phyloP scores from a whole-genome alignment of 1,284 basidiomycete genomes.

The Cronartium quercuum region DNA sequence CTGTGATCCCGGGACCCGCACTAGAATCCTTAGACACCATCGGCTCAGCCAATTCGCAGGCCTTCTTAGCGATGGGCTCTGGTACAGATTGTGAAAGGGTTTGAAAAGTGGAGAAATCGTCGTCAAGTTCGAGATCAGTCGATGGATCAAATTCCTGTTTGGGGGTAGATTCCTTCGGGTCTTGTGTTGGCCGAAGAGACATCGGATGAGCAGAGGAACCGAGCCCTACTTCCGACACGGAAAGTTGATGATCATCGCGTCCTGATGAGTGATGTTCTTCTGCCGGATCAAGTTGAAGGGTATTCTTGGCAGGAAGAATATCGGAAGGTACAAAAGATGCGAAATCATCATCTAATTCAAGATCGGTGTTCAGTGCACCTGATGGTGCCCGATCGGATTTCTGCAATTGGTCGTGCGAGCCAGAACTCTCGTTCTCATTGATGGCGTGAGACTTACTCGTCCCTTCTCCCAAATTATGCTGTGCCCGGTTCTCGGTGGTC shows the following conservation, averaged over 20 bases:
- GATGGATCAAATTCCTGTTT: neutral
- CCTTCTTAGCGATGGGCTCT: neutral
- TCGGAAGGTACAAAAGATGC: neutral
- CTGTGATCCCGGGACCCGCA: neutral
- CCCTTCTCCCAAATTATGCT: conserved; percentile 19
- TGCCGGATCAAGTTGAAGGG: neutral
- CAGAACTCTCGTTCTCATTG: neutral
- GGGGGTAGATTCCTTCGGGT: neutral
- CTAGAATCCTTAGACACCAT: neutral
- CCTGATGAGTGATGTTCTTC: too few relatives aligned
- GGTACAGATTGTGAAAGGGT: neutral
- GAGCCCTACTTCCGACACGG: too few relatives aligned
- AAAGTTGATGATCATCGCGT: too few relatives aligned
- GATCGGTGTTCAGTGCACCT: neutral
- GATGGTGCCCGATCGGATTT: neutral
- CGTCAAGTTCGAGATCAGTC: conserved; percentile 33
- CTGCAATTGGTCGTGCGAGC: neutral
- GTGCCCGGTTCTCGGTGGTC: neutral
- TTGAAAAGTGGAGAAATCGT: neutral
- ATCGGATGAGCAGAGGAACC: neutral
- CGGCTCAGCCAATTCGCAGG: neutral
- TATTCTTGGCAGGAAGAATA: neutral
- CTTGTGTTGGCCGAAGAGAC: neutral
- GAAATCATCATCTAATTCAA: neutral
- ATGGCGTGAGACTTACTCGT: conserved; percentile 12